These are phyloP conservation scores for Verticillium tricorpus DNA, from an alignment of 2,329 filamentous ascomycete species.

Conservation along the genomic window DNA sequence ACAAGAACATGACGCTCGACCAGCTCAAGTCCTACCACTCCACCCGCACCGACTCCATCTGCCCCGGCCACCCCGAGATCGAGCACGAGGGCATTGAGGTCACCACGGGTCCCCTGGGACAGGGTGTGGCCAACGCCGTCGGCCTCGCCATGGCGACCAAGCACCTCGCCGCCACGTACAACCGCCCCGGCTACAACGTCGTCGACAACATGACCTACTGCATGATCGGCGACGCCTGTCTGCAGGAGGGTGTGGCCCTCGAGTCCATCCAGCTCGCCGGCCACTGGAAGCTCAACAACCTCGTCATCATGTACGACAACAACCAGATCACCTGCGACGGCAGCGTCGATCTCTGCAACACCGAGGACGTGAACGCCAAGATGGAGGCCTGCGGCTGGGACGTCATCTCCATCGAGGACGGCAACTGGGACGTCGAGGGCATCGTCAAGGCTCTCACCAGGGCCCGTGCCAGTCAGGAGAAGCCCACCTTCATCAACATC, in stretches of 20 bases:
- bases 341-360: slow-evolving; percentile 45
- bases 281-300: slow-evolving; percentile 45
- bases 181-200: slow-evolving; percentile 41
- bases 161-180: slow-evolving; percentile 46
- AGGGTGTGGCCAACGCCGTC: slow-evolving; percentile 52
- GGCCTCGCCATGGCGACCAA: slow-evolving; percentile 52
- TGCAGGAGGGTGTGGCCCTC: slow-evolving; percentile 50
- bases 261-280: slow-evolving; percentile 51
- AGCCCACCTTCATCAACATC: slow-evolving; percentile 54
- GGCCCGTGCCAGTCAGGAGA: slow-evolving; percentile 29
- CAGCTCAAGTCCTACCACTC: slow-evolving; percentile 44
- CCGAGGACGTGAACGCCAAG: slow-evolving; percentile 50
- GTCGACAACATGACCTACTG: slow-evolving; percentile 48
- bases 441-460: slow-evolving; percentile 39
- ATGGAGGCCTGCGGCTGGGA: slow-evolving; percentile 50
- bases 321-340: slow-evolving; percentile 55
- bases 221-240: slow-evolving; percentile 50
- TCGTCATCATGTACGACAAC: slow-evolving; percentile 53
- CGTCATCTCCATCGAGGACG: slow-evolving; percentile 46
- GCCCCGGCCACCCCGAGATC: slow-evolving; percentile 51
- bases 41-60: slow-evolving; percentile 31
- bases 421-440: slow-evolving; percentile 39
- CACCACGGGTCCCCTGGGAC: slow-evolving; percentile 52
- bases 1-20: slow-evolving; percentile 45
- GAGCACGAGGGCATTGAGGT: slow-evolving; percentile 52